These are phyloP conservation scores for Meredithiella fracta DNA, from an alignment of 2,329 filamentous ascomycete genomes.

Conservation along the genomic window DNA sequence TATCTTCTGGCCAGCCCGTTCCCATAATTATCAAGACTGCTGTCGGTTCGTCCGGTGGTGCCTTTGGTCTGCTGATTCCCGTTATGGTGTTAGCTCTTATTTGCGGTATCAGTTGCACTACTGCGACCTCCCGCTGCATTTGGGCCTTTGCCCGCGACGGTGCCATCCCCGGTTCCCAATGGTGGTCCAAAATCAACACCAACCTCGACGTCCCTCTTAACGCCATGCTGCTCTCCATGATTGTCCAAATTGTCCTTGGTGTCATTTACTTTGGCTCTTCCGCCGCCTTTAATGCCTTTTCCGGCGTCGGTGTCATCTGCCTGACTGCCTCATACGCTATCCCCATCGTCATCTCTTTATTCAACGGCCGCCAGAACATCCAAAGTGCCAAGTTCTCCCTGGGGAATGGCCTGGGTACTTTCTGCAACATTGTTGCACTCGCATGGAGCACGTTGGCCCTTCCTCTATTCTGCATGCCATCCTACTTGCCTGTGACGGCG, in stretches of 20 bases:
- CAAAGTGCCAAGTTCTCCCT: slow-evolving; percentile 42
- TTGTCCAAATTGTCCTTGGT: slow-evolving; percentile 44
- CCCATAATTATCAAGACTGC: slow-evolving; percentile 48
- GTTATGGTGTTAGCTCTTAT: slow-evolving; percentile 49
- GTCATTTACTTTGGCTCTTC: slow-evolving; percentile 53
- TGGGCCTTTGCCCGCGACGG: slow-evolving; percentile 58
- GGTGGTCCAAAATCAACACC: slow-evolving; percentile 45
- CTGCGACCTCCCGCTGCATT: slow-evolving; percentile 48
- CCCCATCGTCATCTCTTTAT: slow-evolving; percentile 48
- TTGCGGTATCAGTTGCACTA: slow-evolving; percentile 54
- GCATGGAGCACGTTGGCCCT: slow-evolving; percentile 53
- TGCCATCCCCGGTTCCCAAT: slow-evolving; percentile 45
- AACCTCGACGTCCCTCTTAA: slow-evolving; percentile 50
- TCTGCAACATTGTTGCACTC: slow-evolving; percentile 48
- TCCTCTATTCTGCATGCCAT: slow-evolving; percentile 60
- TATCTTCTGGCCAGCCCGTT: slow-evolving; percentile 43
- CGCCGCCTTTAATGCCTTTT: slow-evolving; percentile 58
- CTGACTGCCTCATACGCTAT: slow-evolving; percentile 51
- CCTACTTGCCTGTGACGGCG: slow-evolving; percentile 40
- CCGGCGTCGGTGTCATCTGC: slow-evolving; percentile 52
- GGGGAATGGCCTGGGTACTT: slow-evolving; percentile 37
- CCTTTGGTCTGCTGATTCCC: slow-evolving; percentile 46
- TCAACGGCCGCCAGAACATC: slow-evolving; percentile 43
- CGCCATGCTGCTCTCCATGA: slow-evolving; percentile 57
- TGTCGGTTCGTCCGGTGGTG: slow-evolving; percentile 41